Percentiles rank a stretch among this genome's conserved stretches.
Conservation (phyloP, 805 yeast genomes). For the Ogataea methylovora region DNA sequence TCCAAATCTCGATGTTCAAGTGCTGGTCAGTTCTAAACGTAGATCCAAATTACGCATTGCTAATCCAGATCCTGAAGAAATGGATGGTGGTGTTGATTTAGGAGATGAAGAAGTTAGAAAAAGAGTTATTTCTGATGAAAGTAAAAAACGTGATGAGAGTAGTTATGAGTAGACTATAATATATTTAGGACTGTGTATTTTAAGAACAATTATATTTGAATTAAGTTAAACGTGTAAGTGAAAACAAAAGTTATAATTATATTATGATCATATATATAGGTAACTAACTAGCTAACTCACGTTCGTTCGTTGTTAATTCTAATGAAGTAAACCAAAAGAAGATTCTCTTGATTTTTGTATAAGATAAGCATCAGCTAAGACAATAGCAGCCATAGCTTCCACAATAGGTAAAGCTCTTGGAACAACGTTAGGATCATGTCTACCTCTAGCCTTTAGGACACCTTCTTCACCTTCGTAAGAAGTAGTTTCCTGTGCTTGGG, state of each 20-base stretch:
- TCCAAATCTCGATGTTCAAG: slow-evolving; percentile 58
- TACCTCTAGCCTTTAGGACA: slow-evolving; percentile 88
- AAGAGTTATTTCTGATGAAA: slow-evolving; percentile 23
- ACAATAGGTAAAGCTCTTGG: slow-evolving; percentile 99
- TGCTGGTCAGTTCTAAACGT: slow-evolving; percentile 59
- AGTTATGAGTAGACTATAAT: slow-evolving; percentile 7
- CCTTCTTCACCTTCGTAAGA: slow-evolving; percentile 87
- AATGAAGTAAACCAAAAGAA: slow-evolving; percentile 28
- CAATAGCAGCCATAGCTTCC: slow-evolving; percentile 97
- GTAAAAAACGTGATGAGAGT: slow-evolving; percentile 8
- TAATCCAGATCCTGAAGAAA: slow-evolving; percentile 42
- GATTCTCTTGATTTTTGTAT: slow-evolving; percentile 81
- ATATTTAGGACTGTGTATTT: background rate
- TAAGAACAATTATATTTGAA: too few relatives aligned
- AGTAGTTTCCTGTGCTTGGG: slow-evolving; percentile 85
- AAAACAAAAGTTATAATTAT: background rate
- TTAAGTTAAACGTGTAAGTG: too few relatives aligned
- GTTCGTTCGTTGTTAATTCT: too few relatives aligned
- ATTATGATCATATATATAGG: background rate
- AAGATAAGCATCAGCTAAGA: slow-evolving; percentile 76
- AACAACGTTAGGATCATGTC: slow-evolving; percentile 98
- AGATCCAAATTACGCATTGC: slow-evolving; percentile 51
- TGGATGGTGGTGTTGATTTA: background rate
- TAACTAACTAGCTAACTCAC: too few relatives aligned
- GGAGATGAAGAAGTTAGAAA: slow-evolving; percentile 9